Evolutionary conservation across 768 basidiomycete species (phyloP), one percentile per base, ranked within the genome.

Genomic region (Candolleomyces aberdarensis): DNA sequence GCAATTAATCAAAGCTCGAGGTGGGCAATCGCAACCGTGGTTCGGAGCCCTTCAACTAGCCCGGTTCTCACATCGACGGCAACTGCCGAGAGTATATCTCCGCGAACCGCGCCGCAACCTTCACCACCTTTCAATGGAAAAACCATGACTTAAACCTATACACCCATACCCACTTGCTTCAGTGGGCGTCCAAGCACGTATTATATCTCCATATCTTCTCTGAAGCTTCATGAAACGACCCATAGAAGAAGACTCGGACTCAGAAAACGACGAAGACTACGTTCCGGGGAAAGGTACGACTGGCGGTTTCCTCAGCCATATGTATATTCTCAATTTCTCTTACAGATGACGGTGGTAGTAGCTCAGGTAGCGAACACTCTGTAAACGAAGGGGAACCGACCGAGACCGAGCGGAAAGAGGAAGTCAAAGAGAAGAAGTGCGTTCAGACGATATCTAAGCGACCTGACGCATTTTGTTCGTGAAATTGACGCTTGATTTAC

Each of bases 181-280:
- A 36, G 11, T 36, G 36, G 36, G 36, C 5, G 11, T 36, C 6
- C 8, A 11, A 36, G 11, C 36, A 36, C 11, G 8, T 36, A 8
- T 7, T 8, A 36, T 36, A 3, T 11, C 36, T 36, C 36, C 5
- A 36, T 6, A 36, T 36, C 36, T 36, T 36, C 36, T 36, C 36
- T 36, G 5, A 36, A 36, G 11, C 26, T 36, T 36, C 44, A 46
- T 56, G 54, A 56, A 56, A 26, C 36, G 54, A 11, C 39, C 26
- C 36, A 20, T 39, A 5, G 52, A 56, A 10, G 19, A 15, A 17
- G 54, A 79, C 59, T 83, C 83, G 3, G 88, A 88, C 66, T 86
- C 85, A 22, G 88, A 88, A 66, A 83, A 87, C 62, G 87, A 88
- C 65, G 78, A 77, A n/a, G 90, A 92, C 70, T 91, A 88, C 58